Evolutionary conservation across 2,329 filamentous ascomycete genomes (phyloP), one percentile per base, ranked within the genome.

Genomic region (Mycosphaerella sp.): DNA sequence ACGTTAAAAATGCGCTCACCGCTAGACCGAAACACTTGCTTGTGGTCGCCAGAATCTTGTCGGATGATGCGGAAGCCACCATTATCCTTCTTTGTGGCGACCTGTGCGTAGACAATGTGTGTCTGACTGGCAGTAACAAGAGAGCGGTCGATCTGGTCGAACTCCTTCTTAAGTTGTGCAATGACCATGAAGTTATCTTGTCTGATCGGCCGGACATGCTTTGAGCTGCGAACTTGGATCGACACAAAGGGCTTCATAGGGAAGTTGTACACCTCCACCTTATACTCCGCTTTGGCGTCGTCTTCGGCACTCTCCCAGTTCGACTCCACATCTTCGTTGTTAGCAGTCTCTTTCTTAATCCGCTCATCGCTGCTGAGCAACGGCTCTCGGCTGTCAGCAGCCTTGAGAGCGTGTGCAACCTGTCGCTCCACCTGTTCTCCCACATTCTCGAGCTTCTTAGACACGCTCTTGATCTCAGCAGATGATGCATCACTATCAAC

Each of bases 1-100:
- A 98, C 85, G 66, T 93, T 96, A 76, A 97, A 97, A 52, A 97
- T 87, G 57, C 93, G 88, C 68, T 98, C 93, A 66, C 89, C 85
- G 48, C 87, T 89, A 63, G 90, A 85, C 47, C 87, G 88, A 70
- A 97, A 97, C 17, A 97, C 80, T 69, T 94, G 90, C 66, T 87
- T 86, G 68, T 96, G 89, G 60, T 84, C 85, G 52, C 93, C 93
- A 65, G 95, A 89, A 60, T 95, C 88, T 71, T 98, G 93, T 56
- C 89, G 83, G 65, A 98, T 96, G 51, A 98, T 86, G 50, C 91
- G 84, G 63, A 98, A 81, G 42, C 93, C 93, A 44, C 89, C 89
- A 59, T 89, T 88, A 75, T 95, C 96, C 49, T 65, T 64, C 58
- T 66, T 66, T 40, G 55, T 62, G 3, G 60, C 59, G 39, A 87